Evolutionary conservation across 1,284 basidiomycete species (phyloP).

Genomic region (Meripilus lineatus): DNA sequence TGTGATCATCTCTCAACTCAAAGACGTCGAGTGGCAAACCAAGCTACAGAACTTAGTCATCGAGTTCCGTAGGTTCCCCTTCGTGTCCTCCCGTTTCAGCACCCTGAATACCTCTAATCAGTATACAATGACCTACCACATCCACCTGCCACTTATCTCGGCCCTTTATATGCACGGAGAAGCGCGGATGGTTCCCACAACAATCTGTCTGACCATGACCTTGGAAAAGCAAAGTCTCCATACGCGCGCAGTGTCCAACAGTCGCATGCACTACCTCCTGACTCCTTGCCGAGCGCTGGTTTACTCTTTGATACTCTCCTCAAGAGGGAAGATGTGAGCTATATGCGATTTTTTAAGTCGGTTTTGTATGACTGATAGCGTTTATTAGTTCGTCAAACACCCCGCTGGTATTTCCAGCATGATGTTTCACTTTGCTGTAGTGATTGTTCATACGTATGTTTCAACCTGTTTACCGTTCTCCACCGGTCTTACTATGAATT

Average conservation of each 20-base stretch:
- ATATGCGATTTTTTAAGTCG: slow-evolving; percentile 14
- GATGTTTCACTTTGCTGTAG: slow-evolving; percentile 79
- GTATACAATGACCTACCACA: slow-evolving; percentile 79
- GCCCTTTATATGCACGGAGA: slow-evolving; percentile 58
- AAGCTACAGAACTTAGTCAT: slow-evolving; percentile 51
- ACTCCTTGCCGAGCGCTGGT: slow-evolving; percentile 72
- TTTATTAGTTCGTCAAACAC: slow-evolving; percentile 60
- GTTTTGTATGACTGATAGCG: slow-evolving; percentile 14
- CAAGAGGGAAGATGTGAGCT: slow-evolving; percentile 48
- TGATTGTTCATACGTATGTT: slow-evolving; percentile 70
- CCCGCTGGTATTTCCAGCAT: slow-evolving; percentile 73
- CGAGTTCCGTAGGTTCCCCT: slow-evolving; percentile 46
- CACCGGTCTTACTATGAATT: slow-evolving; percentile 1
- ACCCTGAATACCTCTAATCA: too few relatives aligned
- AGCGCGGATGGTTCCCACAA: slow-evolving; percentile 70
- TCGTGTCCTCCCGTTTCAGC: neutral
- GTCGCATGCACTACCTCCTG: slow-evolving; percentile 51
- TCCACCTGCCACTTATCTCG: slow-evolving; percentile 66
- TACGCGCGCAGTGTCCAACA: slow-evolving; percentile 84
- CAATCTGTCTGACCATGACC: slow-evolving; percentile 60
- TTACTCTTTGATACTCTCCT: slow-evolving; percentile 71
- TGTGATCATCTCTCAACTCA: slow-evolving; percentile 56
- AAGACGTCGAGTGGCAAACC: slow-evolving; percentile 40
- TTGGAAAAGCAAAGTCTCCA: slow-evolving; percentile 71
- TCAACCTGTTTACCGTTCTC: slow-evolving; percentile 2